Evolutionary conservation across 164 flowering plant genomes (phyloP).

Genomic region (Nelumbo lutea): DNA sequence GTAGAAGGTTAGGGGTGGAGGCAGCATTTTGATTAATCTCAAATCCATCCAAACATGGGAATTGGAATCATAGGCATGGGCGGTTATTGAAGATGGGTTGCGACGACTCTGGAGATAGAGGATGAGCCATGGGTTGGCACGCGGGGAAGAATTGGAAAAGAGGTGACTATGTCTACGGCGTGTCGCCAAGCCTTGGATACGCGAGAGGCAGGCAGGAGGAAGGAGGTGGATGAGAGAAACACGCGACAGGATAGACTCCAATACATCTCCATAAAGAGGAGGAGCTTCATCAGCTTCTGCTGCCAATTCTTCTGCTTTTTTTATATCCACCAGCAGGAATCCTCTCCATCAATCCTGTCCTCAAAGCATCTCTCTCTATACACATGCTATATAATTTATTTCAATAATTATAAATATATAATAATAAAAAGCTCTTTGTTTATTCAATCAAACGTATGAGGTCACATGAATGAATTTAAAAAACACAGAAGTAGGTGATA

Average conservation of each 20-base stretch:
- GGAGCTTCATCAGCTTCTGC: conserved; percentile 8
- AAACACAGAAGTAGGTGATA: too few relatives aligned
- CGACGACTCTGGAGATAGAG: conserved; percentile 37
- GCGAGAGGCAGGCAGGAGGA: conserved; percentile 28
- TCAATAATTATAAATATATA: too few relatives aligned
- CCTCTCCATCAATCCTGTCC: too few relatives aligned
- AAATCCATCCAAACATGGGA: conserved; percentile 49
- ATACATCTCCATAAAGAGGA: conserved; percentile 49
- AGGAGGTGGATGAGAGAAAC: conserved; percentile 52
- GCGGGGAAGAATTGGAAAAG: conserved; percentile 30
- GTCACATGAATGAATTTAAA: too few relatives aligned
- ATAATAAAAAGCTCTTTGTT: too few relatives aligned
- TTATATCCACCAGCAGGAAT: background rate
- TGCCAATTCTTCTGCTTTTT: conserved; percentile 1
- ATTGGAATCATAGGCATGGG: conserved; percentile 60
- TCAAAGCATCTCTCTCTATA: too few relatives aligned
- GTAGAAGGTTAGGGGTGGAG: conserved; percentile 1
- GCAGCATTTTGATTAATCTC: background rate
- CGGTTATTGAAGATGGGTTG: conserved; percentile 18
- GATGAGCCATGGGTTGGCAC: conserved; percentile 66
- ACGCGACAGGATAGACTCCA: conserved; percentile 46
- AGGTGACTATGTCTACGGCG: conserved; percentile 26
- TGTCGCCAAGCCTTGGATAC: conserved; percentile 61
- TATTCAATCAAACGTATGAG: too few relatives aligned
- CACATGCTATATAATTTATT: too few relatives aligned